Conservation (phyloP, 1,284 basidiomycete species). For the Cryptococcus sp. region DNA sequence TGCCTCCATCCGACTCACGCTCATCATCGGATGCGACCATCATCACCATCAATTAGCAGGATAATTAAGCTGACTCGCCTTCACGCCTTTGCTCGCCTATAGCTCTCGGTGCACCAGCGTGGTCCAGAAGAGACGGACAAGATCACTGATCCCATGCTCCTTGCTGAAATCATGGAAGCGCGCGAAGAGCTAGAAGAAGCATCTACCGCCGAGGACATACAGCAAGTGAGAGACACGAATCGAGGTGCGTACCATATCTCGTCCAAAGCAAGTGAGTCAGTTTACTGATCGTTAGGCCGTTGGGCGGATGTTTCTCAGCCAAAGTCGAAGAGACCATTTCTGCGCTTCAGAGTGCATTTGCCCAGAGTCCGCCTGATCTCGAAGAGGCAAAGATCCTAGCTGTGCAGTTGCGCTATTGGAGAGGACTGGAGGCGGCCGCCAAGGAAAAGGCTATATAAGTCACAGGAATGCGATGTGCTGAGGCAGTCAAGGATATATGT, state of each 20-base stretch:
- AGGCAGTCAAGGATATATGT: no score
- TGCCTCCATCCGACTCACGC: neutral
- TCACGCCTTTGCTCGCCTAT: neutral
- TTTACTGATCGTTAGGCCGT: neutral
- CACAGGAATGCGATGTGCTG: no score
- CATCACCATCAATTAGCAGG: neutral
- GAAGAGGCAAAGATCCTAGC: constrained; percentile 61
- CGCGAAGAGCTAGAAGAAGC: constrained; percentile 77
- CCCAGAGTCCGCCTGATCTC: constrained; percentile 59
- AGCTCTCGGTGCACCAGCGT: constrained; percentile 64
- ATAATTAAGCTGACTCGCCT: neutral
- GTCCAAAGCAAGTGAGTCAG: neutral
- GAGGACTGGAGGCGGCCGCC: constrained; percentile 71
- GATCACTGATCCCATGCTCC: constrained; percentile 69
- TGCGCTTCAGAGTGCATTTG: constrained; percentile 61
- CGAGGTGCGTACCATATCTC: constrained; percentile 58
- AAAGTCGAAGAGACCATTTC: constrained; percentile 59
- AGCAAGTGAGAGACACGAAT: constrained; percentile 62
- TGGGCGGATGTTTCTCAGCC: constrained; percentile 50
- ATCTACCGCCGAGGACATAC: constrained; percentile 58
- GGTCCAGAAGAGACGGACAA: constrained; percentile 72
- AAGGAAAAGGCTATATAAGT: constrained; percentile 46
- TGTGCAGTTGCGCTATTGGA: constrained; percentile 73
- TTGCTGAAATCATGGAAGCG: constrained; percentile 78
- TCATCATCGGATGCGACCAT: neutral